These are phyloP conservation scores for Exutisphaerella laricina DNA, from an alignment of 2,329 filamentous ascomycete species.

Conservation along the genomic window DNA sequence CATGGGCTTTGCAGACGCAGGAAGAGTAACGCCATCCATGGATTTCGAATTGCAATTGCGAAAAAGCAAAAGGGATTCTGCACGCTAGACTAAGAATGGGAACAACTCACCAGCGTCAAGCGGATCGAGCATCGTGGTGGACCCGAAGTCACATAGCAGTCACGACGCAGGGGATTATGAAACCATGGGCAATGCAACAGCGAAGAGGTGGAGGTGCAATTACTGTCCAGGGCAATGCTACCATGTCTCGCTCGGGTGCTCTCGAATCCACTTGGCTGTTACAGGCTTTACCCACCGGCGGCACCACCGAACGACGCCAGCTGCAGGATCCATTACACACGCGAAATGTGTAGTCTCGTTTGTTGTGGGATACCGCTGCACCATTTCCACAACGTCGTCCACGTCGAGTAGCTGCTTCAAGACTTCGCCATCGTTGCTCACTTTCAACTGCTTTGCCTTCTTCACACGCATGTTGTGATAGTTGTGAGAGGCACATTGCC, in stretches of 20 bases:
- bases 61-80: no score
- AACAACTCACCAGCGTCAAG: no score
- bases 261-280: constrained; percentile 17
- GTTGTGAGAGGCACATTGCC: constrained; percentile 28
- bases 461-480: constrained; percentile 23
- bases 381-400: constrained; percentile 44
- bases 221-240: no score
- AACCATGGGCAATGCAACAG: no score
- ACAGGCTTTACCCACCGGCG: constrained; percentile 21
- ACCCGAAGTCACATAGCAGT: no score
- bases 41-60: no score
- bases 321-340: constrained; percentile 51
- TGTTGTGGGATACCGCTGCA: constrained; percentile 48
- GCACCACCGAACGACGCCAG: constrained; percentile 20
- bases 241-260: constrained; percentile 13
- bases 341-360: constrained; percentile 57
- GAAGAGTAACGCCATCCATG: no score
- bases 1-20: no score
- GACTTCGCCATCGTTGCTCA: constrained; percentile 11
- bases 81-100: no score
- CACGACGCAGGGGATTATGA: no score
- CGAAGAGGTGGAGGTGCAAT: no score
- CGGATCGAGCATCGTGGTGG: no score
- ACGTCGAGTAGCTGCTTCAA: constrained; percentile 28
- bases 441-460: constrained; percentile 6